Percentiles rank a stretch among this genome's conserved stretches.
Evolutionary conservation across 192 early-diverging fungal genomes (phyloP).

Genomic region (Phlyctochytrium arcticum): DNA sequence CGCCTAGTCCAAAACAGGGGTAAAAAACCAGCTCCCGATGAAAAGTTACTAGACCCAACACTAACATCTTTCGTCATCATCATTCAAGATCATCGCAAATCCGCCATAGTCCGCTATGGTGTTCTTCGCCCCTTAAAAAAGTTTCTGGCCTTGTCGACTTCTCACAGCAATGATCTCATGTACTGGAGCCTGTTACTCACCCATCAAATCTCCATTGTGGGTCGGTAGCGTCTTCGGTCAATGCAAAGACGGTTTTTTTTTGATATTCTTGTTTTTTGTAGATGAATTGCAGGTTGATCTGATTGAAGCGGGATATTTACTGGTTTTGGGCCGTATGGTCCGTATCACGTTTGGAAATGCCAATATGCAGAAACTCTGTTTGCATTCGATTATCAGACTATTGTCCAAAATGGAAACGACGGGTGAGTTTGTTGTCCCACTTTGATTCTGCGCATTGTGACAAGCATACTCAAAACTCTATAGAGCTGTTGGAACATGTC

Average conservation of each 20-base stretch:
- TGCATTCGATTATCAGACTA: conserved; percentile 71
- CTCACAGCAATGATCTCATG: conserved; percentile 68
- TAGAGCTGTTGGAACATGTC: conserved; percentile 17
- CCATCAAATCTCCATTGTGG: conserved; percentile 65
- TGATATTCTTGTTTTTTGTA: conserved; percentile 13
- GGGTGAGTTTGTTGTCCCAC: conserved; percentile 12
- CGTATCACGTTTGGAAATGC: conserved; percentile 77
- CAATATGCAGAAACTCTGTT: conserved; percentile 77
- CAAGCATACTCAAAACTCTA: neutral
- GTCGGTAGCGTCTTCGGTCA: conserved; percentile 30
- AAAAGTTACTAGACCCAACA: no score
- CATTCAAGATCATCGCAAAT: conserved; percentile 54
- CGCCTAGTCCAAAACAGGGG: conserved; percentile 59
- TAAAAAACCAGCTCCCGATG: conserved; percentile 24
- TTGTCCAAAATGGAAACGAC: conserved; percentile 51
- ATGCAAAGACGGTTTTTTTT: conserved; percentile 2
- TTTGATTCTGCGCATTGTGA: neutral
- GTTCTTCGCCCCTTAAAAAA: conserved; percentile 54
- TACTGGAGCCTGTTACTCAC: conserved; percentile 76
- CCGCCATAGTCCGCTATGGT: conserved; percentile 53
- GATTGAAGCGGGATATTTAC: conserved; percentile 51
- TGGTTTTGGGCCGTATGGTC: conserved; percentile 59
- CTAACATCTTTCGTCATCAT: no score
- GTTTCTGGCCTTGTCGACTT: conserved; percentile 48
- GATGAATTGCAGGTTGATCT: conserved; percentile 52